phyloP scores from a whole-genome alignment of 176 grass and related monocot genomes.

The Oryza australiensis region DNA sequence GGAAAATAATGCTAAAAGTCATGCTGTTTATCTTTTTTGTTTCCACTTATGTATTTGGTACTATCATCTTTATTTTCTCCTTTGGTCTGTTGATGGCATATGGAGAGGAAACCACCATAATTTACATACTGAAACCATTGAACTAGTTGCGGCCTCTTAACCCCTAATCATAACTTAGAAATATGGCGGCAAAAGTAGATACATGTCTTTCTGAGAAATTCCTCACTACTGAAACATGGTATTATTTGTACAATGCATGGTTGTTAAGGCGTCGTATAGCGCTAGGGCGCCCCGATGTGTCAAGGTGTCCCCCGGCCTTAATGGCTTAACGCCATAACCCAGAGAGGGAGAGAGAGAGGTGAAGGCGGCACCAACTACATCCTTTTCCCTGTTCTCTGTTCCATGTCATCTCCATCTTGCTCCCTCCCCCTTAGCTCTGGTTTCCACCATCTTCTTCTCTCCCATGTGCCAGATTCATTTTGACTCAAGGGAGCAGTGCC shows the following conservation, averaged over 20 bases:
- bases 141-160: slow-evolving; percentile 15
- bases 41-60: slow-evolving; percentile 13
- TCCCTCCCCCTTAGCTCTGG: too few species aligned
- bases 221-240: neutral
- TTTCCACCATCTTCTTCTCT: too few species aligned
- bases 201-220: slow-evolving; percentile 8
- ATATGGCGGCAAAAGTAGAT: neutral
- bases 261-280: too few species aligned
- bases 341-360: too few species aligned
- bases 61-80: neutral
- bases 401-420: too few species aligned
- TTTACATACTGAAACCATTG: neutral
- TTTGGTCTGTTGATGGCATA: neutral
- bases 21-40: neutral
- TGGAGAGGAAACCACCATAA: neutral
- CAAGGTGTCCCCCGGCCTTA: too few species aligned
- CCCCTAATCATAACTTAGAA: neutral
- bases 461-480: too few species aligned
- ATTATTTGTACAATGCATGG: neutral
- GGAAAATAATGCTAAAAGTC: neutral
- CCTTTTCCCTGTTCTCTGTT: too few species aligned
- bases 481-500: too few species aligned
- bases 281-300: too few species aligned
- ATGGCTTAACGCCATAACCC: too few species aligned
- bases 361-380: too few species aligned